Percentiles rank a stretch among this genome's conserved stretches.
These are phyloP conservation scores for Skeletonema tropicum DNA, from an alignment of 108 stramenopile genomes.

Conservation along the genomic window DNA sequence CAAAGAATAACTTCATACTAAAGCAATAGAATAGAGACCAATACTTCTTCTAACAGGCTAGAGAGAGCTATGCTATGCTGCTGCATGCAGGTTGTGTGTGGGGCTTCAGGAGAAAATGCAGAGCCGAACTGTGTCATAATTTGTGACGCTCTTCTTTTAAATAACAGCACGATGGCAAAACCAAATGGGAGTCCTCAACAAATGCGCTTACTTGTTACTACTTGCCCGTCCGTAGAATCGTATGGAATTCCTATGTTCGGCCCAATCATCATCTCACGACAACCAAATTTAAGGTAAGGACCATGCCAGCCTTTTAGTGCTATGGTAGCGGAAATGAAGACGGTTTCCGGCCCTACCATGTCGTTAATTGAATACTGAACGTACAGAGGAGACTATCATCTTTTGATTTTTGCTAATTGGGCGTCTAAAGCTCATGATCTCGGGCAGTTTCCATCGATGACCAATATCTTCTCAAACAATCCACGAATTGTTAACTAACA, in stretches of 20 bases:
- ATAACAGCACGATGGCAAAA: neutral
- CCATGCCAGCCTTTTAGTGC: neutral
- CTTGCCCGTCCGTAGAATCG: neutral
- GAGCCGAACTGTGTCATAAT: too few relatives aligned
- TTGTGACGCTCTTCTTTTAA: too few relatives aligned
- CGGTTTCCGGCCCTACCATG: neutral
- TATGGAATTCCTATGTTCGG: neutral
- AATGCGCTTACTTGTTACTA: neutral
- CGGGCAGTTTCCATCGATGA: neutral
- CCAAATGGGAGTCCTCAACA: too few relatives aligned
- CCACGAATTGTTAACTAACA: neutral
- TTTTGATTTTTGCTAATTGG: neutral
- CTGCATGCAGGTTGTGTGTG: too few relatives aligned
- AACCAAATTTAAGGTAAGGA: neutral
- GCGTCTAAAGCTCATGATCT: neutral
- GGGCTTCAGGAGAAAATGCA: too few relatives aligned
- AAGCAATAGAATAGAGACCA: too few relatives aligned
- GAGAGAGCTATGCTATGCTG: too few relatives aligned
- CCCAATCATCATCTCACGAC: too few relatives aligned
- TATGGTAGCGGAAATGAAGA: neutral
- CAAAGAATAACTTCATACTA: too few relatives aligned
- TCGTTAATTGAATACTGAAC: neutral
- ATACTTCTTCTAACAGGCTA: too few relatives aligned
- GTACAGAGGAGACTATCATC: neutral
- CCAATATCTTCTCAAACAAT: neutral